Evolutionary conservation across 2,329 filamentous ascomycete species (phyloP).

Genomic region (Cladosporium sp.): DNA sequence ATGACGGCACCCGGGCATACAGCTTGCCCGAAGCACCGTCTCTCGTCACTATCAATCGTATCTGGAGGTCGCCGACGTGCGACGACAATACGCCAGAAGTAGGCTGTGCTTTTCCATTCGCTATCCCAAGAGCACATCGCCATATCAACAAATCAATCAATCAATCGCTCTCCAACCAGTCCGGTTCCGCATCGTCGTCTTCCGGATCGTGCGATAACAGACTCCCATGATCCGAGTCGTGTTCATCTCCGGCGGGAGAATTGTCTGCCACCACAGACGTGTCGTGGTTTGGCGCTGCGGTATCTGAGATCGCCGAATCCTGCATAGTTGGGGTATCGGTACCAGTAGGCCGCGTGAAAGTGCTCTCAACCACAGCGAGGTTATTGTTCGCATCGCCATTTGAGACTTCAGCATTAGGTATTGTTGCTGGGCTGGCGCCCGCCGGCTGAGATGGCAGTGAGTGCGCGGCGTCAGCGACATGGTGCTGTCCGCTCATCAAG

Average conservation of each 20-base stretch:
- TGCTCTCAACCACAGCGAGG: not conserved
- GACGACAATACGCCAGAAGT: not conserved
- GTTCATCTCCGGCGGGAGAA: not conserved
- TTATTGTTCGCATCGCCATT: not conserved
- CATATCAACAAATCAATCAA: slow-evolving; percentile 22
- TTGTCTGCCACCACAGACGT: not conserved
- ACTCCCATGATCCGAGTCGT: slow-evolving; percentile 49
- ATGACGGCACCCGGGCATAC: not conserved
- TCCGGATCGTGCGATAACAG: slow-evolving; percentile 63
- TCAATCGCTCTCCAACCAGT: slow-evolving; percentile 54
- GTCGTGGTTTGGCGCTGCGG: not conserved
- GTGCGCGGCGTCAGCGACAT: too few relatives aligned
- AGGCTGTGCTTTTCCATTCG: not conserved
- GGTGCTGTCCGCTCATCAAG: too few relatives aligned
- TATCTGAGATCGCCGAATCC: not conserved
- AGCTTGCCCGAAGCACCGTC: not conserved
- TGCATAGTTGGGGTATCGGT: not conserved
- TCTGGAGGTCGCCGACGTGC: not conserved
- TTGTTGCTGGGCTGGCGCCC: too few relatives aligned
- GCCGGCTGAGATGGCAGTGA: too few relatives aligned
- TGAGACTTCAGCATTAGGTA: not conserved
- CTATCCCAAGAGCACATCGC: not conserved
- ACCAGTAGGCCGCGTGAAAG: not conserved
- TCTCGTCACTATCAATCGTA: not conserved
- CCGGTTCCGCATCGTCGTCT: slow-evolving; percentile 65